A percentile compares a stretch with the other conserved stretches of the same genome.
Conservation (phyloP, 2,329 filamentous ascomycete genomes). For the Pseudopyricularia javanii region DNA sequence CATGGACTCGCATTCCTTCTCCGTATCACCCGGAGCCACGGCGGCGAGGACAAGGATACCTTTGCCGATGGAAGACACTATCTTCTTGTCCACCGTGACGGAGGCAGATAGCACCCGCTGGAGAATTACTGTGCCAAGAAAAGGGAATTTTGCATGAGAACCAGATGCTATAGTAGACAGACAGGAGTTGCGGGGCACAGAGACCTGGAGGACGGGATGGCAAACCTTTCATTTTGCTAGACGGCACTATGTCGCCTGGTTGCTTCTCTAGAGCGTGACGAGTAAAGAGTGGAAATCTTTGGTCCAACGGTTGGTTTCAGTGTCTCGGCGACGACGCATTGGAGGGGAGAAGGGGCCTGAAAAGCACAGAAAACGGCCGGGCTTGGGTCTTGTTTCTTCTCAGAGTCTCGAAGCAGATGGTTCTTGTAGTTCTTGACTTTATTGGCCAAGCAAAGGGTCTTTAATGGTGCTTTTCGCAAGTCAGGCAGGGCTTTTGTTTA, state of each 20-base stretch:
- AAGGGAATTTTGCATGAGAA: slow-evolving; percentile 4
- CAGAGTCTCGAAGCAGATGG: not conserved
- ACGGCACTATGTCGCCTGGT: not conserved
- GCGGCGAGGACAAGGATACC: slow-evolving; percentile 87
- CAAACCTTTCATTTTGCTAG: slow-evolving; percentile 11
- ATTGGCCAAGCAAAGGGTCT: not conserved
- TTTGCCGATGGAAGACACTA: slow-evolving; percentile 83
- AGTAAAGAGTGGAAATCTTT: not conserved
- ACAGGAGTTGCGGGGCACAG: not conserved
- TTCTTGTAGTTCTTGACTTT: not conserved
- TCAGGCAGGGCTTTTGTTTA: not conserved
- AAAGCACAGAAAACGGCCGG: not conserved
- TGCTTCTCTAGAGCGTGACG: not conserved
- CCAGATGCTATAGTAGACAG: not conserved
- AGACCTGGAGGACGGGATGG: not conserved
- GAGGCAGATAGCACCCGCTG: slow-evolving; percentile 92
- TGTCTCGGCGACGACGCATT: not conserved
- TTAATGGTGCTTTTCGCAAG: not conserved
- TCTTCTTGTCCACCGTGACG: slow-evolving; percentile 82
- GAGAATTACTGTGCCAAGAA: slow-evolving; percentile 55
- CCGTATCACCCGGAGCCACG: slow-evolving; percentile 78
- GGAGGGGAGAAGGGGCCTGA: not conserved
- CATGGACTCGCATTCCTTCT: slow-evolving; percentile 74
- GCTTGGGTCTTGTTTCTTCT: not conserved
- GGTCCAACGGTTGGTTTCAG: not conserved